These are phyloP conservation scores for Detonula confervacea DNA, from an alignment of 352 stramenopile species.

Conservation along the genomic window DNA sequence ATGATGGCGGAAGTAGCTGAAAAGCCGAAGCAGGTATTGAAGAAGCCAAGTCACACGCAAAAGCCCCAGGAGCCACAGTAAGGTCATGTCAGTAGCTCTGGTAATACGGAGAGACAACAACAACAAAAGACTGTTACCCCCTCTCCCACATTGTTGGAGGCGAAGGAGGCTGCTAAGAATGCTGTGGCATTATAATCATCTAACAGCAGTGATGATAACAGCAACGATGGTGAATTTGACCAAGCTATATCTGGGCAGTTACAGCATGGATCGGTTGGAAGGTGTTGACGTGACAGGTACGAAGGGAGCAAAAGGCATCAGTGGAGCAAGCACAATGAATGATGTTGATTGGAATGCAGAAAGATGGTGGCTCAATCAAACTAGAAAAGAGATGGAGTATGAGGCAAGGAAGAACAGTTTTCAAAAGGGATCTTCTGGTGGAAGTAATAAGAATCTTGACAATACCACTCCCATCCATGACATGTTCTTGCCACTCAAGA, in stretches of 20 bases:
- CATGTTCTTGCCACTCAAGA: neutral
- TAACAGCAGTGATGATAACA: neutral
- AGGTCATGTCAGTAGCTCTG: no score
- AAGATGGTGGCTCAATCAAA: constrained; percentile 30
- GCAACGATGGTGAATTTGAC: constrained; percentile 5
- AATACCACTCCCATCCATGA: neutral
- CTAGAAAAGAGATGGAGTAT: neutral
- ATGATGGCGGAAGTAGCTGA: no score
- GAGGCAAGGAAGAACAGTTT: neutral
- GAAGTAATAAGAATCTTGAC: neutral
- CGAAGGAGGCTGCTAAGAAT: constrained; percentile 1
- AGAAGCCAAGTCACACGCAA: no score
- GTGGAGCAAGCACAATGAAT: neutral
- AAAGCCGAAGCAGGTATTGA: neutral
- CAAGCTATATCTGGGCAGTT: constrained; percentile 25
- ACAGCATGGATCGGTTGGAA: constrained; percentile 16
- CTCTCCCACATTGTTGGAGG: neutral
- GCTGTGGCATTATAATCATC: neutral
- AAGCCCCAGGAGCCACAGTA: no score
- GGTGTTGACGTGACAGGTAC: neutral
- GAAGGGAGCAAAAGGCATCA: neutral
- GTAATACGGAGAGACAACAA: no score
- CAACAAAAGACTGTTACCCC: neutral
- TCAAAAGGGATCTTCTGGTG: no score
- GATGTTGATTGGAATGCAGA: constrained; percentile 31